Evolutionary conservation across 2,329 filamentous ascomycete genomes (phyloP).

Genomic region (Bipolaris victoriae): DNA sequence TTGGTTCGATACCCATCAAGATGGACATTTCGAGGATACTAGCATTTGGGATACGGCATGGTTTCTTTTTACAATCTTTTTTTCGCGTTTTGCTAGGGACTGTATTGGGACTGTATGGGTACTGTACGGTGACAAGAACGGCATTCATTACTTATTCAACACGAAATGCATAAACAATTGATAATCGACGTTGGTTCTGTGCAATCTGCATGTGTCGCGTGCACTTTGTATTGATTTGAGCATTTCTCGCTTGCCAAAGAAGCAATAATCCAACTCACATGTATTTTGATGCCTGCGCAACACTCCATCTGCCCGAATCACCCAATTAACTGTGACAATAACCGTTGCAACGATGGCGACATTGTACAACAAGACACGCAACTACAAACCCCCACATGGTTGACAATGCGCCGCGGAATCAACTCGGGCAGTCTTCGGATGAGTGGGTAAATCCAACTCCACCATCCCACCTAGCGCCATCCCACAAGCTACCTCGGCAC

Average conservation of each 20-base stretch:
- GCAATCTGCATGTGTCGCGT: not conserved
- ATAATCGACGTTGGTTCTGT: not conserved
- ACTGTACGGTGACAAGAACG: slow-evolving; percentile 17
- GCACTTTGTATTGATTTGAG: too few relatives aligned
- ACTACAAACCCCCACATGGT: not conserved
- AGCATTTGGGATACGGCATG: slow-evolving; percentile 14
- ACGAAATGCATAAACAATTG: slow-evolving; percentile 10
- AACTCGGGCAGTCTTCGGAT: not conserved
- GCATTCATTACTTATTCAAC: slow-evolving; percentile 18
- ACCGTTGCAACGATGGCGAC: not conserved
- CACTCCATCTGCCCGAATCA: not conserved
- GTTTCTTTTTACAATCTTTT: not conserved
- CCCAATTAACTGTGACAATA: not conserved
- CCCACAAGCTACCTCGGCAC: not conserved
- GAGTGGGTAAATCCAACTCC: not conserved
- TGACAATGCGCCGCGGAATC: not conserved
- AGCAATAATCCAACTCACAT: not conserved
- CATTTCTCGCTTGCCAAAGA: not conserved
- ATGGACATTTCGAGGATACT: slow-evolving; percentile 25
- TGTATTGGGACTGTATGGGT: slow-evolving; percentile 8
- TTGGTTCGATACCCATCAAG: slow-evolving; percentile 41
- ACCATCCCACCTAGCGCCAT: not conserved
- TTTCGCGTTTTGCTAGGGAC: slow-evolving; percentile 6
- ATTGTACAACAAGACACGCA: not conserved
- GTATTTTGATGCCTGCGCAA: not conserved